Evolutionary conservation across 306 rosid genomes (phyloP).

Genomic region (Abrus pulchellus): DNA sequence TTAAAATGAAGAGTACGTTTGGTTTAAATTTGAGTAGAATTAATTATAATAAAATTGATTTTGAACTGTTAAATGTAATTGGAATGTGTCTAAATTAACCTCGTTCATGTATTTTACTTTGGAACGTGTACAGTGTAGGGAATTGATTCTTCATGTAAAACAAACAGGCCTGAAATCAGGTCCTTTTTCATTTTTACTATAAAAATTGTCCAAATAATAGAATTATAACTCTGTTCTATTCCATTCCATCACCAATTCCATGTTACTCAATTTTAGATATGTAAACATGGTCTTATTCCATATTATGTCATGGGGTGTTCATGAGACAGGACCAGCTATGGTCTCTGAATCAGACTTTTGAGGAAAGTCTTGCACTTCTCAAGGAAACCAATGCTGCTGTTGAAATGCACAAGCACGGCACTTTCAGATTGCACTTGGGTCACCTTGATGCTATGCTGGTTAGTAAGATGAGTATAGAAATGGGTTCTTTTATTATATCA

Average conservation of each 20-base stretch:
- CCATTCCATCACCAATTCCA: neutral
- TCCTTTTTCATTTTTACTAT: neutral
- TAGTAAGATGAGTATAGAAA: conserved; percentile 31
- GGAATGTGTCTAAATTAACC: neutral
- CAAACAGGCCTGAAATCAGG: neutral
- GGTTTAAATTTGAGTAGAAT: neutral
- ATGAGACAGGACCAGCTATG: conserved; percentile 73
- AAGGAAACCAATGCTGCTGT: conserved; percentile 90
- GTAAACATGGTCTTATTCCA: conserved; percentile 1
- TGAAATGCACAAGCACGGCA: conserved; percentile 83
- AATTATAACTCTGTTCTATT: neutral
- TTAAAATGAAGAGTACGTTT: neutral
- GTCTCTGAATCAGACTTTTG: conserved; percentile 68
- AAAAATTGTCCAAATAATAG: neutral
- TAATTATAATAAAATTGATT: neutral
- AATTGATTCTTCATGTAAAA: neutral
- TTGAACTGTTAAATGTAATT: neutral
- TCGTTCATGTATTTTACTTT: neutral
- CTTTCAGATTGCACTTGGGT: conserved; percentile 71
- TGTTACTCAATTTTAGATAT: neutral
- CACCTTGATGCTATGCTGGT: conserved; percentile 77
- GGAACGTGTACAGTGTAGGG: neutral
- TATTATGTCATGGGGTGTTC: conserved; percentile 33
- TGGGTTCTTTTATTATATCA: neutral
- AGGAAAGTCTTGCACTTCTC: conserved; percentile 79